Percentiles rank a stretch among this genome's conserved stretches.
Conservation (phyloP, 306 rosid genomes). For the Parietaria judaica region DNA sequence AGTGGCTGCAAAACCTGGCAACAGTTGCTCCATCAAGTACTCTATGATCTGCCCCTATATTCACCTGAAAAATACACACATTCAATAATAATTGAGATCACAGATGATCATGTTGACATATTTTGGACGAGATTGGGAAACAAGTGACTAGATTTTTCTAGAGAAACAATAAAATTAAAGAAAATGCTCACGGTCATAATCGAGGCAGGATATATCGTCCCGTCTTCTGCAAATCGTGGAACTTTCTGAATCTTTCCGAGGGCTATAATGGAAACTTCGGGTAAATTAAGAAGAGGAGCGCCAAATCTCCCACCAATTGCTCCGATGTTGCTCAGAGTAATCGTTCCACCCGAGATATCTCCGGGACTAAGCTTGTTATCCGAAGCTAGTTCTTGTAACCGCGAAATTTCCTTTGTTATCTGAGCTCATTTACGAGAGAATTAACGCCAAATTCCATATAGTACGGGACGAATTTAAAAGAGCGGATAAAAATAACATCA, state of each 20-base stretch:
- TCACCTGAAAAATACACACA: slow-evolving; percentile 38
- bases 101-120: not conserved
- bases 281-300: slow-evolving; percentile 87
- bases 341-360: slow-evolving; percentile 76
- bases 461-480: not conserved
- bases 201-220: slow-evolving; percentile 59
- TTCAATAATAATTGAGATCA: not conserved
- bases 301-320: slow-evolving; percentile 95
- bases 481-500: not conserved
- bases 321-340: slow-evolving; percentile 83
- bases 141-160: not conserved
- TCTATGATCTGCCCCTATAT: slow-evolving; percentile 93
- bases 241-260: slow-evolving; percentile 78
- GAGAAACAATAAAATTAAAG: not conserved
- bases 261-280: slow-evolving; percentile 87
- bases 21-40: slow-evolving; percentile 97
- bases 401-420: slow-evolving; percentile 86
- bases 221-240: slow-evolving; percentile 54
- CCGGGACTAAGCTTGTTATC: slow-evolving; percentile 72
- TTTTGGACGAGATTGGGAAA: no score
- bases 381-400: slow-evolving; percentile 65
- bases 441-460: not conserved
- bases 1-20: slow-evolving; percentile 78
- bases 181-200: slow-evolving; percentile 66
- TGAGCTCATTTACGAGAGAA: slow-evolving; percentile 14